Conservation (phyloP, 2,329 filamentous ascomycete genomes). For the Purpureocillium takamizusanense region DNA sequence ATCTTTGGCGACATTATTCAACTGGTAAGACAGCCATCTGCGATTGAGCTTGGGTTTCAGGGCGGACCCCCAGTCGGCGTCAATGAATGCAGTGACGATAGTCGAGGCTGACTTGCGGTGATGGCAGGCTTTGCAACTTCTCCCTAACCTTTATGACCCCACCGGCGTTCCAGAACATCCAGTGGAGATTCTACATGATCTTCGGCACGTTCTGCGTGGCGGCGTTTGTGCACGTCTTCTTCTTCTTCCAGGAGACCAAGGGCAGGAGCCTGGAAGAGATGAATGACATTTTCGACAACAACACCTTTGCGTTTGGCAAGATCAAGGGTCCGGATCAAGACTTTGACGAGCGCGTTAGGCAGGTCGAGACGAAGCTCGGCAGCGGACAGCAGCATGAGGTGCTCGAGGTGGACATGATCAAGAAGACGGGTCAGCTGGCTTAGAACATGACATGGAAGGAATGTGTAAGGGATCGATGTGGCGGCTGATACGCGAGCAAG, state of each 20-base stretch:
- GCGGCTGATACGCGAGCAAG: too few relatives aligned
- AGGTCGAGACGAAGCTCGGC: neutral
- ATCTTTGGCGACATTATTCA: constrained; percentile 23
- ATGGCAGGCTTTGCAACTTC: constrained; percentile 15
- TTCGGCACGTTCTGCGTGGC: constrained; percentile 7
- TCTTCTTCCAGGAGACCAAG: constrained; percentile 9
- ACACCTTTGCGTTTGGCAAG: constrained; percentile 8
- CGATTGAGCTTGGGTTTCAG: too few relatives aligned
- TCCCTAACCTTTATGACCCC: constrained; percentile 15
- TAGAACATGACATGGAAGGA: too few relatives aligned
- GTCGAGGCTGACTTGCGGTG: too few relatives aligned
- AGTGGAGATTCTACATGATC: constrained; percentile 11
- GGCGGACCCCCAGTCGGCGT: too few relatives aligned
- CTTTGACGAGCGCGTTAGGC: neutral
- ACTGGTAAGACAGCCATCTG: constrained; percentile 9
- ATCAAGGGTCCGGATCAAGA: constrained; percentile 1
- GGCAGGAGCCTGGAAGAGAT: constrained; percentile 7
- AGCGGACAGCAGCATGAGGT: too few relatives aligned
- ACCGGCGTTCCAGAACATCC: constrained; percentile 15
- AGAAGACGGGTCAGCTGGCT: too few relatives aligned
- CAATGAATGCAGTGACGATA: too few relatives aligned
- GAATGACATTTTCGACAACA: constrained; percentile 5
- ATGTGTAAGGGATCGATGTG: too few relatives aligned
- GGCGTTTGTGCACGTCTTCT: constrained; percentile 7
- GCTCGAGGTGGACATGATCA: too few relatives aligned